phyloP scores from a whole-genome alignment of 805 yeast genomes.

The Kazachstania psychrophila region DNA sequence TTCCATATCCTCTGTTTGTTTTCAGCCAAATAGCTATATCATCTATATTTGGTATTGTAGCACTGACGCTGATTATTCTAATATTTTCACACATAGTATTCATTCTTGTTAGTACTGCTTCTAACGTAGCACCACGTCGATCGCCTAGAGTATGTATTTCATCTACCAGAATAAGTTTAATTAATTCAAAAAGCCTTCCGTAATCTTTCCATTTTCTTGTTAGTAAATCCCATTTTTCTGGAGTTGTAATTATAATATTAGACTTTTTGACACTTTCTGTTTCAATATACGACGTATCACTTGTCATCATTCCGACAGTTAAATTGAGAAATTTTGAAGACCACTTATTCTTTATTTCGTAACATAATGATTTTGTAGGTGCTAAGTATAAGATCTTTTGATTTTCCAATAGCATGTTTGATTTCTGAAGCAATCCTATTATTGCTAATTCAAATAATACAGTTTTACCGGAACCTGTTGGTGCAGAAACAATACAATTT shows the following conservation, averaged over 20 bases:
- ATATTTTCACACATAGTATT: constrained; percentile 30
- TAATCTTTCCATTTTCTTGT: constrained; percentile 44
- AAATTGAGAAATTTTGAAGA: constrained; percentile 34
- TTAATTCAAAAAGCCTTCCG: constrained; percentile 31
- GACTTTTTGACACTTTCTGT: constrained; percentile 39
- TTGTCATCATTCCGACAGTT: constrained; percentile 43
- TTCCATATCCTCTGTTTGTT: constrained; percentile 7
- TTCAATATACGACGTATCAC: constrained; percentile 42
- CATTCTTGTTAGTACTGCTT: constrained; percentile 42
- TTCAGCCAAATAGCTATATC: constrained; percentile 41
- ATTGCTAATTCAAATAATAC: constrained; percentile 47
- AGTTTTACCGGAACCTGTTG: constrained; percentile 55
- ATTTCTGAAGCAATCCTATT: constrained; percentile 26
- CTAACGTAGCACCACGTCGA: constrained; percentile 40
- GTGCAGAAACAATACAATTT: constrained; percentile 44
- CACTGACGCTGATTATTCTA: constrained; percentile 42
- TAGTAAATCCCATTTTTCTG: constrained; percentile 54
- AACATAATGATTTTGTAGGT: constrained; percentile 51
- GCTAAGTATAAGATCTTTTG: constrained; percentile 41
- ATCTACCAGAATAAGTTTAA: constrained; percentile 40
- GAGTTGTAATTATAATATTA: constrained; percentile 48
- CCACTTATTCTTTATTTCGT: constrained; percentile 43
- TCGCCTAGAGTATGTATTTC: constrained; percentile 41
- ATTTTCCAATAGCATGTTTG: constrained; percentile 8
- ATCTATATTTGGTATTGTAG: constrained; percentile 43